phyloP scores from a whole-genome alignment of 106 monocot genomes.

The Phalaenopsis equestris region DNA sequence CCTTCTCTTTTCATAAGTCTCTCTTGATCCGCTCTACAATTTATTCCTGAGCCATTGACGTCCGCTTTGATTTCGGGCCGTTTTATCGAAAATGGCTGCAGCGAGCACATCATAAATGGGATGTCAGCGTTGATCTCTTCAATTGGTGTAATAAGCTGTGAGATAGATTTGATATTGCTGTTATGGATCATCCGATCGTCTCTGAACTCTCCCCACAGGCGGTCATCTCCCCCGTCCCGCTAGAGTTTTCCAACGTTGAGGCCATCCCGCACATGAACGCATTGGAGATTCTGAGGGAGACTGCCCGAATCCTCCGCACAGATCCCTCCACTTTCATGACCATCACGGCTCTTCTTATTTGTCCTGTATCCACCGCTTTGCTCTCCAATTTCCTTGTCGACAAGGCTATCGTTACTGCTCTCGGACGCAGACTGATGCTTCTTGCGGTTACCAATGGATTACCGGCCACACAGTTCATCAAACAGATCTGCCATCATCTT shows the following conservation, averaged over 20 bases:
- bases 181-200: constrained; percentile 2
- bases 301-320: constrained; percentile 64
- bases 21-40: not conserved
- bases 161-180: not conserved
- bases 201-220: not conserved
- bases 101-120: not conserved
- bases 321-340: constrained; percentile 48
- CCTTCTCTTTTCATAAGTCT: not conserved
- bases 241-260: constrained; percentile 1
- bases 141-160: not conserved
- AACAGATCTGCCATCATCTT: constrained; percentile 50
- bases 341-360: constrained; percentile 45
- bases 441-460: constrained; percentile 49
- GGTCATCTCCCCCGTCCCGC: not conserved
- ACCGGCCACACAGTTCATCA: constrained; percentile 54
- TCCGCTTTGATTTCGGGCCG: not conserved
- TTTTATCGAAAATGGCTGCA: not conserved
- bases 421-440: constrained; percentile 45
- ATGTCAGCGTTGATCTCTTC: not conserved
- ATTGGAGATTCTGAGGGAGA: constrained; percentile 82
- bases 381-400: constrained; percentile 57
- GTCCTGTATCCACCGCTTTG: constrained; percentile 56
- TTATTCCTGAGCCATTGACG: not conserved
- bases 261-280: constrained; percentile 64
- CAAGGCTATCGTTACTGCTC: constrained; percentile 16